Percentiles rank a stretch among this genome's conserved stretches.
These are phyloP conservation scores for Dothistroma septosporum DNA, from an alignment of 2,329 filamentous ascomycete species.

Conservation along the genomic window DNA sequence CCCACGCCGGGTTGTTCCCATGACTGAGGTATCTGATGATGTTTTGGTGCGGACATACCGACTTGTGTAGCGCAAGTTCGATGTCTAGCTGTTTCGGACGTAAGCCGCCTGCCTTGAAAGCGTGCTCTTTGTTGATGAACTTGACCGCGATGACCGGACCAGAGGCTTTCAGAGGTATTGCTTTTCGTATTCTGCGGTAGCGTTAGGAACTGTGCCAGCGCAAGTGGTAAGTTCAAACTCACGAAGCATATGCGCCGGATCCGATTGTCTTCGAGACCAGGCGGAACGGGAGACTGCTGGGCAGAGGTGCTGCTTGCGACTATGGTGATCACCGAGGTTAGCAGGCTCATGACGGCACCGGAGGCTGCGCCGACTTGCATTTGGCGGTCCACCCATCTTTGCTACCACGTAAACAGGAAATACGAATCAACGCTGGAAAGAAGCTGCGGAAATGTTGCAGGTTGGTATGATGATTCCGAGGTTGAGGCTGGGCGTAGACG, in stretches of 20 bases:
- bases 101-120: constrained; percentile 80
- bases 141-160: constrained; percentile 92
- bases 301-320: constrained; percentile 86
- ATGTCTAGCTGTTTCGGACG: constrained; percentile 84
- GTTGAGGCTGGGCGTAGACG: neutral
- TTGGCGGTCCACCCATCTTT: constrained; percentile 29
- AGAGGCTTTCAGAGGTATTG: constrained; percentile 64
- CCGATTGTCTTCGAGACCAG: constrained; percentile 96
- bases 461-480: neutral
- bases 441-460: neutral
- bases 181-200: constrained; percentile 77
- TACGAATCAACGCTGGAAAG: neutral
- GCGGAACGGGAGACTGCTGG: constrained; percentile 80
- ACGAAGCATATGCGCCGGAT: constrained; percentile 96
- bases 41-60: constrained; percentile 78
- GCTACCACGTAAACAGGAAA: neutral
- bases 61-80: constrained; percentile 85
- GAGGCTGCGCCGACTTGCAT: neutral
- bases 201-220: neutral
- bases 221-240: neutral
- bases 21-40: constrained; percentile 89
- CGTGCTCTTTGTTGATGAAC: constrained; percentile 97
- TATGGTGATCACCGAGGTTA: constrained; percentile 36
- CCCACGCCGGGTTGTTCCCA: constrained; percentile 80
- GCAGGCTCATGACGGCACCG: neutral